Conservation (phyloP, 1,139 yeast species). For the Arxiozyma telluris region DNA sequence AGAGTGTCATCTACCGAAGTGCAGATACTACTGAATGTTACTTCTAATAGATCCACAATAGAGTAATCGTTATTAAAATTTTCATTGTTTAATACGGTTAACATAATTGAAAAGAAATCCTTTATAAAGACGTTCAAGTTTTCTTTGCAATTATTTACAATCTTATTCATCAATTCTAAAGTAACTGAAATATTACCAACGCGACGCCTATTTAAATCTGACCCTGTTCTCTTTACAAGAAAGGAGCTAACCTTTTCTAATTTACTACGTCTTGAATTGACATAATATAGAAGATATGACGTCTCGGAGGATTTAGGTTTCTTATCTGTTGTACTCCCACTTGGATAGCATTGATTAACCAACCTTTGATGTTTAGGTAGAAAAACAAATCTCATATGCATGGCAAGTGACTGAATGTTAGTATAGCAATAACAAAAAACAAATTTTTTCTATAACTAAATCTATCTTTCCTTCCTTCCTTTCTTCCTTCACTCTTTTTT, state of each 20-base stretch:
- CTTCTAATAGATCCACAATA: constrained; percentile 24
- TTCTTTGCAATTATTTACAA: constrained; percentile 69
- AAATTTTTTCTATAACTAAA: background rate
- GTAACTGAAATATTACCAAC: constrained; percentile 82
- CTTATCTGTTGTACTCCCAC: constrained; percentile 77
- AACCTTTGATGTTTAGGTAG: constrained; percentile 82
- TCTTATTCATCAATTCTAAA: constrained; percentile 55
- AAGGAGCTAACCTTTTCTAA: constrained; percentile 76
- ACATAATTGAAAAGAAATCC: constrained; percentile 43
- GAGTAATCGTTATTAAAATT: constrained; percentile 26
- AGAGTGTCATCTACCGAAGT: constrained; percentile 55
- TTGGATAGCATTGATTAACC: constrained; percentile 86
- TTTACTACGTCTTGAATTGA: constrained; percentile 83
- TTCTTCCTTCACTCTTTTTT: too few species aligned
- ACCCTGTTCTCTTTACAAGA: constrained; percentile 51
- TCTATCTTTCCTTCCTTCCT: background rate
- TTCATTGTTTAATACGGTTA: constrained; percentile 22
- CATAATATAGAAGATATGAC: constrained; percentile 79
- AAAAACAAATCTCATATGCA: constrained; percentile 32
- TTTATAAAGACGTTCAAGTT: constrained; percentile 77
- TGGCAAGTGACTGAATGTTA: background rate
- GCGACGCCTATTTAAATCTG: constrained; percentile 54
- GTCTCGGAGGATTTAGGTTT: constrained; percentile 88
- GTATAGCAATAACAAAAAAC: background rate
- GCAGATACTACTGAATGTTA: constrained; percentile 44